Evolutionary conservation across 208 protist genomes (phyloP), one percentile per base, ranked within the genome.

Genomic region (Leishmania arabica): DNA sequence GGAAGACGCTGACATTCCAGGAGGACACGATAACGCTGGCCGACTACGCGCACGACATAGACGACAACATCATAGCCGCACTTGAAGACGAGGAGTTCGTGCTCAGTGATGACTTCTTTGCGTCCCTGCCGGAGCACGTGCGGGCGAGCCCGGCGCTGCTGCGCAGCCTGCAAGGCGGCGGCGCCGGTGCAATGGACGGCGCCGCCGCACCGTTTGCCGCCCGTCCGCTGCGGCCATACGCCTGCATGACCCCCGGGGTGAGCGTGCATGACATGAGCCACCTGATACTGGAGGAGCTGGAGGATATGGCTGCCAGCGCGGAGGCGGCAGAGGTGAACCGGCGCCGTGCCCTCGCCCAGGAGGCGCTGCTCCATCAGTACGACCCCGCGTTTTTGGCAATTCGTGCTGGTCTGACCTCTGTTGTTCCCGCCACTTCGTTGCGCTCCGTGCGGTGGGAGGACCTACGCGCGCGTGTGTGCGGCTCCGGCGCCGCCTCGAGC

Each of bases 31-130:
- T 84, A 56, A 93, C 89, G 19, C 89, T 98, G 2, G 84, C 92
- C 53, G 95, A 98, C 83, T 98, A 96, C 81, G 89, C 88, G 60
- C 85, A 87, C 77, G 95, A 98, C 83, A 91, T 95, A 72, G 92
- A 96, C 82, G 95, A 98, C 86, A 91, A 89, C 64, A 89, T 95
- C 49, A 88, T 84, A 51, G 84, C 88, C 66, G 86, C 93, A 6
- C 79, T 98, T 24, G 83, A 89, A 56, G 89, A 95, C 80, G 92
- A 95, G 73, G 89, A 90, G 62, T 96, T 96, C 81, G 80, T 98
- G 62, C 86, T 95, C 31, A 89, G 91, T 78, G 90, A 95, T 62
- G 92, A 89, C 11, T 91, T 90, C 73, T 95, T 90, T 62, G 84
- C 21, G 69, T 95, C 70, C 84, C 86, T 64, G 90, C 89, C 77